Base-by-base conservation (phyloP, 495 filamentous ascomycete species). In the Xeromyces bisporus region DNA sequence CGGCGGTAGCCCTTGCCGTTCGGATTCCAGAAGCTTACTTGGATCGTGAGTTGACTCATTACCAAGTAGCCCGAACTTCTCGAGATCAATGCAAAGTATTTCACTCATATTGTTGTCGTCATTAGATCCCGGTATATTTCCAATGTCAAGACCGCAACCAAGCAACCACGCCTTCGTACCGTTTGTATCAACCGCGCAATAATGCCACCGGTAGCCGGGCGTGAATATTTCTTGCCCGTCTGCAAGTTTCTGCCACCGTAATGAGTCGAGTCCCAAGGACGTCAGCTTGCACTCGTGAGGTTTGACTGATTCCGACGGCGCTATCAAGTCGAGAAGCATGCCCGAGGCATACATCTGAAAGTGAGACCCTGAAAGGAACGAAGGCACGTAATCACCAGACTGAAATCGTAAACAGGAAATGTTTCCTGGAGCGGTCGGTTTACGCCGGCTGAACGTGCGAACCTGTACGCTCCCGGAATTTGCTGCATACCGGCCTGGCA, bases 81-180 rank as follows among this genome's bases (percentile, higher is more conserved):
- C 75, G 18, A 97, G 58, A 45, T 96, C 86, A 34, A 97, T 79
- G 34, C 84, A 76, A 42, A 96, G 71, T 23, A 97, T 77, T 47
- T 97, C 84, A 40, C 83, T 89, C 36, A 97, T 67, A 42, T 86
- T 87, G 48, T 94, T 91, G 42, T 92, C 85, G 17, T 77, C 62
- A 26, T 55, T 60, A 11, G 56, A 60, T 27, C 53, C 66, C n/a
- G 61, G 61, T 9, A 56, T 52, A 33, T 57, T 59, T 0, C 58
- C 46, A 15, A 58, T 33, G 35, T 93, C 83, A 3, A 75, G 79
- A 6, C 75, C 75, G 46, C 84, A 93, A 13, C 89, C 89, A n/a
- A 97, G 65, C 6, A 97, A 59, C 83, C 92, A 97, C 7, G 84
- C 87, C 42, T 91, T 93, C 2, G 89, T 94, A 1, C 83, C 85